Evolutionary conservation across 257 asterid genomes (phyloP).

Genomic region (Solanum habrochaites): DNA sequence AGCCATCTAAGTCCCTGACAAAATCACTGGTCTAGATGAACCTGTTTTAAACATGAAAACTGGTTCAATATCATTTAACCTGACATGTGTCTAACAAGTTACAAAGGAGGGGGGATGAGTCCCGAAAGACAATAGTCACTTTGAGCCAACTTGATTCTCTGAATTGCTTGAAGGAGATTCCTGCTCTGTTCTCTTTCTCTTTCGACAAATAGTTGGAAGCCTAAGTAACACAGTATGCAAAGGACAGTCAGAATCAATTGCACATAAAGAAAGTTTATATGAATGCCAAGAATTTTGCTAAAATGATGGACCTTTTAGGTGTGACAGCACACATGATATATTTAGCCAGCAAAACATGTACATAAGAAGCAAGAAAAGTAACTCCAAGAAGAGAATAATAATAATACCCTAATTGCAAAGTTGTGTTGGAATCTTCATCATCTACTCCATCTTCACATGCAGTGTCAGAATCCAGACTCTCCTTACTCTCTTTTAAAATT

Average conservation of each 20-base stretch:
- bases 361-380: neutral
- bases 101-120: conserved; percentile 1
- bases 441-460: conserved; percentile 20
- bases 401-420: conserved; percentile 42
- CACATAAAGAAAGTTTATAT: neutral
- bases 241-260: neutral
- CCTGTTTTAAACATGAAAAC: neutral
- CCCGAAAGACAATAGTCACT: neutral
- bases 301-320: neutral
- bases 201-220: conserved; percentile 29
- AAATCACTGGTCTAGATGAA: neutral
- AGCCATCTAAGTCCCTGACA: neutral
- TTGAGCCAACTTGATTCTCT: conserved; percentile 1
- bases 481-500: conserved; percentile 13
- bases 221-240: conserved; percentile 13
- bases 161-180: conserved; percentile 23
- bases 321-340: neutral
- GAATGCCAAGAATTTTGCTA: neutral
- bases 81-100: neutral
- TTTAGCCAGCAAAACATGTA: neutral
- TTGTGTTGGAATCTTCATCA: conserved; percentile 48
- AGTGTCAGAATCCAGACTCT: conserved; percentile 34
- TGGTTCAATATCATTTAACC: neutral
- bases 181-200: conserved; percentile 30
- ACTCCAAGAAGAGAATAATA: neutral